Evolutionary conservation across 2,329 filamentous ascomycete genomes (phyloP), one percentile per base, ranked within the genome.

Genomic region (Podosphaera fusca): DNA sequence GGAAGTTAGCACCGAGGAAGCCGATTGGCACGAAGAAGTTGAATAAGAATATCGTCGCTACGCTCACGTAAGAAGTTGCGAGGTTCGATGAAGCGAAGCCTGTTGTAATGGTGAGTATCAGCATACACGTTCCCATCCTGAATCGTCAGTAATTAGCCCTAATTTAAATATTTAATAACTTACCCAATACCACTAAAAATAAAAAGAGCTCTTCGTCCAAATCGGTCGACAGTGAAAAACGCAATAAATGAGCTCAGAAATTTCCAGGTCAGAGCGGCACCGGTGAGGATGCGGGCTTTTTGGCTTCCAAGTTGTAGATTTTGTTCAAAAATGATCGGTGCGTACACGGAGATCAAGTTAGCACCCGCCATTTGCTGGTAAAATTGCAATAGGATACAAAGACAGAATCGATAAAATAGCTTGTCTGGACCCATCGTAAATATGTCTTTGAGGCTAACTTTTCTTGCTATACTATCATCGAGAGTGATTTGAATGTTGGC

Each of bases 1-100:
- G 85, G 84, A 71, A 86, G 89, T 59, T 78, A 52, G 84, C 79
- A 4, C 85, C 85, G 42, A 89, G 75, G 58, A 88, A 75, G 7
- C 50, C 78, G 58, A 79, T 75, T 0, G 75, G 76, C 47, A 79
- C 75, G 66, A 80, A 80, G 61, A 74, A 76, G 67, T 79, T 77
- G 69, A 77, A 81, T 54, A 78, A 65, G 66, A 77, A 81, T 54
- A 81, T 71, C 65, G 79, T 79, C 59, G 76, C 71, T 0, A 74
- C 75, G 0, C 74, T 75, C 0, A 71, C 73, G 49, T 79, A 73
- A 59, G 75, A 71, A 2, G 76, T 71, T 1, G 69, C 58, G 2
- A 68, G 69, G 65, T 76, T 75, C 35, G 80, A 81, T 12, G 66
- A 68, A 10, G 72, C 70, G 63, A 72, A 74, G 30, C 71, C 76